Evolutionary conservation across 768 basidiomycete genomes (phyloP), one percentile per base, ranked within the genome.

Genomic region (Galerina marginata): DNA sequence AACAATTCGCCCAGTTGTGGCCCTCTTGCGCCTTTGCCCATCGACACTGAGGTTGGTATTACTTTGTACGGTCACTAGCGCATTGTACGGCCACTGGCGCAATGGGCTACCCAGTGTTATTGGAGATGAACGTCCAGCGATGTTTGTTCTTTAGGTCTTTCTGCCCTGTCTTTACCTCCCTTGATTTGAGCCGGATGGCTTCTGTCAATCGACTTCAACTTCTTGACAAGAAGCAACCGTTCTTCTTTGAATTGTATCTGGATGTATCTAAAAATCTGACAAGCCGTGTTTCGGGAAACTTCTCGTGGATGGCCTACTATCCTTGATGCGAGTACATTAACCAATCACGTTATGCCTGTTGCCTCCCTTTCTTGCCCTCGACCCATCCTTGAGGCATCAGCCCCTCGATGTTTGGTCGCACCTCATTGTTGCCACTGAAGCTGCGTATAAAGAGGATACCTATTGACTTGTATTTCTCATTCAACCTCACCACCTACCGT

Each of bases 361-460:
- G 48, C 20, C 23, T 33, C 33, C 25, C 43, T 61, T 43, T n/a
- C 44, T 23, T 38, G 36, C 59, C 56, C 56, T 48, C 38, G 37
- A 49, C 50, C 36, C 23, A 43, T 51, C 59, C 63, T 50, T 56
- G 63, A 67, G 63, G 66, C 61, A 14, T 48, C 48, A 47, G 45
- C 47, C 45, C 46, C 46, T 58, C 16, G 51, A 45, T 59, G 42
- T 59, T 42, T 58, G 56, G 47, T 29, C 12, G 37, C 48, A 51
- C 64, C 67, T 61, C 64, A 51, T 64, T 68, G 60, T 36, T 44
- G 26, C 37, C 42, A 43, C 26, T 46, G 16, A 20, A 23, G 56
- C 67, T 68, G 62, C 64, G 64, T 68, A 68, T 68, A 68, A 65
- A 65, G 56, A 61, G 63, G 54, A 26, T 37, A 42, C 11, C 50